Conservation (phyloP, 1,284 basidiomycete species). For the Neotropicomus parvogracilis region DNA sequence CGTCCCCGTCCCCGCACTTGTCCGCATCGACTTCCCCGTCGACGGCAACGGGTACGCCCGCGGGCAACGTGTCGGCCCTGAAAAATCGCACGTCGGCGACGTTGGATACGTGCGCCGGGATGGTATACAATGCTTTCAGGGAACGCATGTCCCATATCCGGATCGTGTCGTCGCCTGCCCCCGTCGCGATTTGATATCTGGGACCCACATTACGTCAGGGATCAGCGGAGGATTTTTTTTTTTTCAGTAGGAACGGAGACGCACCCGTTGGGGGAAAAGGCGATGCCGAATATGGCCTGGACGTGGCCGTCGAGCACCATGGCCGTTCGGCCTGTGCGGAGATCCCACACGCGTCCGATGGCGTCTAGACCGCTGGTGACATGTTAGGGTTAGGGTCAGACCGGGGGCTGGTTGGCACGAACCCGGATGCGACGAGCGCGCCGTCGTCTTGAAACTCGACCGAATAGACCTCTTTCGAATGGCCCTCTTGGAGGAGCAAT, state of each 20-base stretch:
- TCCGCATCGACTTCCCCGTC: conserved; percentile 24
- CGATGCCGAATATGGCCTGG: conserved; percentile 87
- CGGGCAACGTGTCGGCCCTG: conserved; percentile 47
- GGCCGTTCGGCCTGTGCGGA: conserved; percentile 90
- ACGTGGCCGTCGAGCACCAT: conserved; percentile 99
- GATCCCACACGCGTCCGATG: conserved; percentile 95
- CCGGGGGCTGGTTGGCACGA: background rate
- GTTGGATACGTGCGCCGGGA: conserved; percentile 93
- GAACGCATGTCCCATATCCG: conserved; percentile 98
- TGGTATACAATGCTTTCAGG: conserved; percentile 89
- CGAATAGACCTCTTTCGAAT: conserved; percentile 95
- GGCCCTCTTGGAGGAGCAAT: conserved; percentile 90
- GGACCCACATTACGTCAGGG: conserved; percentile 18
- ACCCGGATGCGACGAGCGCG: conserved; percentile 90
- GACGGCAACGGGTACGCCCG: conserved; percentile 30
- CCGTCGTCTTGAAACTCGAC: conserved; percentile 97
- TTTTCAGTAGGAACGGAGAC: conserved; percentile 22
- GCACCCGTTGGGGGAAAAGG: conserved; percentile 94
- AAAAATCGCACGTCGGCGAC: conserved; percentile 96
- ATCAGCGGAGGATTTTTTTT: conserved; percentile 9
- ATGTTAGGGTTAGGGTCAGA: conserved; percentile 7
- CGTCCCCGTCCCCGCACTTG: conserved; percentile 32
- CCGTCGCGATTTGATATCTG: conserved; percentile 95
- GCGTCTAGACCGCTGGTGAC: conserved; percentile 84
- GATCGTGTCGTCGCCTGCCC: conserved; percentile 95